phyloP scores from a whole-genome alignment of 768 basidiomycete species.

The Suillus lakei region DNA sequence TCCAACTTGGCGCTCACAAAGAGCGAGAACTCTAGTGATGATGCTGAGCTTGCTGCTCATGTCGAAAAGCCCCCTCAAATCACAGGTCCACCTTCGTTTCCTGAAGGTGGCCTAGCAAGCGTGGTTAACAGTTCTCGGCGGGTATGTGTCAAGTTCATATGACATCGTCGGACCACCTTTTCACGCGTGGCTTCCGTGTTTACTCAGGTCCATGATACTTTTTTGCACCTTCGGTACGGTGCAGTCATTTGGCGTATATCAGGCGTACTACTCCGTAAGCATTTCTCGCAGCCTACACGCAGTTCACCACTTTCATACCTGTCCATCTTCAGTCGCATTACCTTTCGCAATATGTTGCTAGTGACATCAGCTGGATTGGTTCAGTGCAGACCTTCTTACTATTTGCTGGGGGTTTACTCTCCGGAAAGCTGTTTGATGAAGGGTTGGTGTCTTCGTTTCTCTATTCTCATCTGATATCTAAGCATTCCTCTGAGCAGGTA shows the following conservation, averaged over 20 bases:
- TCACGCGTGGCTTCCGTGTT: slow-evolving; percentile 1
- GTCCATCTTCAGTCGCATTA: slow-evolving; percentile 35
- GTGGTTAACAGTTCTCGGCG: slow-evolving; percentile 52
- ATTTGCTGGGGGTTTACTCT: slow-evolving; percentile 48
- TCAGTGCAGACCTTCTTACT: slow-evolving; percentile 54
- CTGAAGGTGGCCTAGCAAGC: slow-evolving; percentile 50
- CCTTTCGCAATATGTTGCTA: slow-evolving; percentile 44
- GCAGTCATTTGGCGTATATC: slow-evolving; percentile 54
- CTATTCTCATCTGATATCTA: background rate
- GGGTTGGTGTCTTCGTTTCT: slow-evolving; percentile 40
- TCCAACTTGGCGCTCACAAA: slow-evolving; percentile 7
- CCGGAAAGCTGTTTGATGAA: slow-evolving; percentile 51
- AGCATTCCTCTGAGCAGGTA: slow-evolving; percentile 26
- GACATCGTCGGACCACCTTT: background rate
- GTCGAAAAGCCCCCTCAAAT: background rate
- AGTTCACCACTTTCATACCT: background rate
- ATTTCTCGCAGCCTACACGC: background rate
- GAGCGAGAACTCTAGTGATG: slow-evolving; percentile 1
- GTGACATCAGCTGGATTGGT: slow-evolving; percentile 55
- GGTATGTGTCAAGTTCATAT: slow-evolving; percentile 34
- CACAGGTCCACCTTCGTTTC: slow-evolving; percentile 31
- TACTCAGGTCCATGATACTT: slow-evolving; percentile 42
- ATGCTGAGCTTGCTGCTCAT: background rate
- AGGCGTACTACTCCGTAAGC: slow-evolving; percentile 54
- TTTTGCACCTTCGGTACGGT: slow-evolving; percentile 56